Conservation (phyloP, 140 eudicot genomes). For the Eryngium alpinum region DNA sequence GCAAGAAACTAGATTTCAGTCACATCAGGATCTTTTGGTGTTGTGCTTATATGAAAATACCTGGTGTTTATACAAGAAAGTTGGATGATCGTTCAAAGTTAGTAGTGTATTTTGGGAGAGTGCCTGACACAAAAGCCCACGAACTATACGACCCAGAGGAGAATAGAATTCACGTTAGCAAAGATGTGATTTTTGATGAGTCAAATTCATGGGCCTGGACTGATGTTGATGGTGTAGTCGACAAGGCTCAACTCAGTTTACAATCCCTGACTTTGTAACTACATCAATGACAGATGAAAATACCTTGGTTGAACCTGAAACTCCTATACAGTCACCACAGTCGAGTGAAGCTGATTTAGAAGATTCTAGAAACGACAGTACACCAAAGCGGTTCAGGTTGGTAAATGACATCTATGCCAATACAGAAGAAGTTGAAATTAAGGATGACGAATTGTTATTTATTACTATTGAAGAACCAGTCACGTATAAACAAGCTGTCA, state of each 20-base stretch:
- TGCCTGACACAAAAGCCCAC: not conserved
- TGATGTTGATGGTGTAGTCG: not conserved
- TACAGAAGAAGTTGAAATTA: not conserved
- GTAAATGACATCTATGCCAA: not conserved
- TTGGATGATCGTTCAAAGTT: not conserved
- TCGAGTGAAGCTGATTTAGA: not conserved
- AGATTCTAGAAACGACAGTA: no score
- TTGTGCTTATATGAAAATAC: not conserved
- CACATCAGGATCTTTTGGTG: not conserved
- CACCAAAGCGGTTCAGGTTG: not conserved
- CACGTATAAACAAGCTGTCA: no score
- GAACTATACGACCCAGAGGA: not conserved
- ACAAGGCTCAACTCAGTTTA: not conserved
- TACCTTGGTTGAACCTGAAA: not conserved
- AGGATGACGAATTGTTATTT: no score
- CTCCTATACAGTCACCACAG: not conserved
- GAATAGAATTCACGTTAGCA: not conserved
- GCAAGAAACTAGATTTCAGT: not conserved
- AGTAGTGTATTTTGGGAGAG: not conserved
- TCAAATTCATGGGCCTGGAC: not conserved
- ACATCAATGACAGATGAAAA: not conserved
- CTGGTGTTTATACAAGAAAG: not conserved
- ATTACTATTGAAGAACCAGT: no score
- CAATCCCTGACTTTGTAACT: not conserved
- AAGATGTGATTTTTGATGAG: not conserved